These are phyloP conservation scores for Arachnopeziza araneosa DNA, from an alignment of 2,329 filamentous ascomycete genomes.

Conservation along the genomic window DNA sequence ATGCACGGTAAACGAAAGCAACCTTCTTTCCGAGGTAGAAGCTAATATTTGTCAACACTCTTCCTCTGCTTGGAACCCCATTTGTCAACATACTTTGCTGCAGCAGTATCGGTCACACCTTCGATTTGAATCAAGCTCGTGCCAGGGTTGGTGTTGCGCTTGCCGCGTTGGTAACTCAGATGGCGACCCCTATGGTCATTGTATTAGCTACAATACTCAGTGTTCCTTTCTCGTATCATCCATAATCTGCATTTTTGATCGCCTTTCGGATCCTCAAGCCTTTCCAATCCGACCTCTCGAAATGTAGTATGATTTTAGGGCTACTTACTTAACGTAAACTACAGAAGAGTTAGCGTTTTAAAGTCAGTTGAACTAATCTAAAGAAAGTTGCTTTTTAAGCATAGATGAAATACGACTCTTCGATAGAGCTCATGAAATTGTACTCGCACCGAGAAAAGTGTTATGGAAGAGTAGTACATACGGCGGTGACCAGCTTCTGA, in stretches of 20 bases:
- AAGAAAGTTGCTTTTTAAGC: neutral
- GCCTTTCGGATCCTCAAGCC: neutral
- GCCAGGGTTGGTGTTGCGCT: slow-evolving; percentile 84
- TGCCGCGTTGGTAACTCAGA: slow-evolving; percentile 94
- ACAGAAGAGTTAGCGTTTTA: slow-evolving; percentile 30
- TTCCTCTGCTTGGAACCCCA: neutral
- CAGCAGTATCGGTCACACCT: slow-evolving; percentile 86
- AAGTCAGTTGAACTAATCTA: slow-evolving; percentile 1
- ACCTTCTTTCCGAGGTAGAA: slow-evolving; percentile 99
- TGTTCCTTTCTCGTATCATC: neutral
- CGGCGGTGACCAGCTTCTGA: slow-evolving; percentile 83
- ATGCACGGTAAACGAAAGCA: slow-evolving; percentile 95
- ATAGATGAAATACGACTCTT: neutral
- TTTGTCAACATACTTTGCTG: slow-evolving; percentile 65
- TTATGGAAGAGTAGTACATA: slow-evolving; percentile 47
- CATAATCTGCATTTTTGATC: neutral
- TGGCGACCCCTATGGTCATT: slow-evolving; percentile 74
- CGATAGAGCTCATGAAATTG: neutral
- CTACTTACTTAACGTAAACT: slow-evolving; percentile 89
- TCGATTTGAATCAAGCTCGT: slow-evolving; percentile 98
- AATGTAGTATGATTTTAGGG: slow-evolving; percentile 7
- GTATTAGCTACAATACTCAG: slow-evolving; percentile 17
- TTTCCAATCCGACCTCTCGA: neutral
- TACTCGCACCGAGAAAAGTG: neutral
- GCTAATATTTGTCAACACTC: slow-evolving; percentile 29